Percentiles rank a stretch among this genome's conserved stretches.
phyloP scores from a whole-genome alignment of 805 yeast genomes.

The Saccharomyces paradoxus region DNA sequence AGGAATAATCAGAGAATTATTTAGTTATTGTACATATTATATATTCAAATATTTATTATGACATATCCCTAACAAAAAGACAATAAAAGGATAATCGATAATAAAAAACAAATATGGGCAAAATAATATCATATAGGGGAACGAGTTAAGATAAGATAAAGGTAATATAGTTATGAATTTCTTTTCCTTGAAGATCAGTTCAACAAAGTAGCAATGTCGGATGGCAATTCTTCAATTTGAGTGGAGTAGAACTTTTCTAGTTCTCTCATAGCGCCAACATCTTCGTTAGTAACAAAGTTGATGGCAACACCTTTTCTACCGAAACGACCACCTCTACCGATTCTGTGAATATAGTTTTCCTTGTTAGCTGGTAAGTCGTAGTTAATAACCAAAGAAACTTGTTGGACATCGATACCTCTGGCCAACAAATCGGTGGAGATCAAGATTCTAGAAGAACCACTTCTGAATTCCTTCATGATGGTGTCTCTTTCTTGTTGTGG shows the following conservation, averaged over 20 bases:
- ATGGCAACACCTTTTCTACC: slow-evolving; percentile 96
- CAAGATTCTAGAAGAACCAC: slow-evolving; percentile 81
- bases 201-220: slow-evolving; percentile 46
- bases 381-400: slow-evolving; percentile 86
- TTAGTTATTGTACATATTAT: background rate
- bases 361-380: slow-evolving; percentile 83
- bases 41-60: background rate
- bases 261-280: slow-evolving; percentile 59
- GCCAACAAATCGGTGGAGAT: slow-evolving; percentile 95
- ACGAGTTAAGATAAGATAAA: background rate
- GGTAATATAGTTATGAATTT: slow-evolving; percentile 1
- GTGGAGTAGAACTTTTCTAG: slow-evolving; percentile 61
- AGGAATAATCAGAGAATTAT: background rate
- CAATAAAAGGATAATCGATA: background rate
- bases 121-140: background rate
- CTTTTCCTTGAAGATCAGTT: background rate
- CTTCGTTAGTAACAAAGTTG: slow-evolving; percentile 76
- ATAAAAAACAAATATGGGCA: background rate
- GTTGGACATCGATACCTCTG: slow-evolving; percentile 95
- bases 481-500: slow-evolving; percentile 84
- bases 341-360: slow-evolving; percentile 91
- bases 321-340: slow-evolving; percentile 93
- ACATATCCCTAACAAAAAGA: background rate
- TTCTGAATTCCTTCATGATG: slow-evolving; percentile 88
- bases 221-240: slow-evolving; percentile 66